Evolutionary conservation across 441 rosid genomes (phyloP), one percentile per base, ranked within the genome.

Genomic region (Adansonia gregorii): DNA sequence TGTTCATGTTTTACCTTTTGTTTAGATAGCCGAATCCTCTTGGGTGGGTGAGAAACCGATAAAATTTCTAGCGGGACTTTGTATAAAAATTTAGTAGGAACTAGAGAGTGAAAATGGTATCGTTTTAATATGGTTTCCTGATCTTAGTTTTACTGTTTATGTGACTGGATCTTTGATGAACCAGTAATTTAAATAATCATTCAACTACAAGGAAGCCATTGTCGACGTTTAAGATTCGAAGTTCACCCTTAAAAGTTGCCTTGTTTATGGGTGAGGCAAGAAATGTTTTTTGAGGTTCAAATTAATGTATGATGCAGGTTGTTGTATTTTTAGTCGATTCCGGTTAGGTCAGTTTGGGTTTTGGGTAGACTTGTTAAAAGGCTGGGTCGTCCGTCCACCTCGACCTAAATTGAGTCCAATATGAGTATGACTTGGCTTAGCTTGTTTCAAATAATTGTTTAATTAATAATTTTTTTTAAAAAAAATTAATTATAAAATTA

Each of bases 41-140:
- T 66, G 76, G 60, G 70, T 71, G 55, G 77, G 63, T 70, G 73
- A 9, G 24, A n/a, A 41, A 43, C 71, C 80, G 19, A 8, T 19
- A 52, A 59, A 12, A 49, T 63, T 65, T 48, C 71, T 78, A 67
- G 79, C 51, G 68, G 64, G 63, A 74, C 60, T 61, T 49, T 67
- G 78, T 81, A 82, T 83, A 78, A 83, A 81, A 77, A 45, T 59
- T 59, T 46, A 66, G 46, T 63, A 45, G 74, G 77, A 49, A 58
- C 9, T 24, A 46, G 68, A 0, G 17, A 20, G 9, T 46, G 39
- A 12, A 48, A 63, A 69, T 14, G 4, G 58, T 52, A 12, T 14
- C 58, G 15, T 52, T 2, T 52, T 52, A 52, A 52, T 52, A 17
- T 55, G 60, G 60, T 55, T n/a, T 55, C 66, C 68, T n/a, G n/a